Evolutionary conservation across 2,329 filamentous ascomycete genomes (phyloP).

Genomic region (Fusarium pilosicola): DNA sequence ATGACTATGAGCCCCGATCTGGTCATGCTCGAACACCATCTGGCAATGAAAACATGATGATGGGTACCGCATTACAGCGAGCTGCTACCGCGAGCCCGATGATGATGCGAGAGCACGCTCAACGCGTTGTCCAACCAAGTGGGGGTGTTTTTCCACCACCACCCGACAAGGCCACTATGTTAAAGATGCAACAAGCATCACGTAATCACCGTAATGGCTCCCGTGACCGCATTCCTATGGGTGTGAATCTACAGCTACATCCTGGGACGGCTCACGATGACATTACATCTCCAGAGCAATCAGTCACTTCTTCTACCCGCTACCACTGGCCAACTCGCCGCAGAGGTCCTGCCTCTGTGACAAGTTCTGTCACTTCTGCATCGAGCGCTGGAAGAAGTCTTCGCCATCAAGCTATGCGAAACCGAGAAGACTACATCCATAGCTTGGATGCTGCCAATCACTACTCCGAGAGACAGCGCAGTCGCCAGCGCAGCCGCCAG

Average conservation of each 20-base stretch:
- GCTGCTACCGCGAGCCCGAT: constrained; percentile 76
- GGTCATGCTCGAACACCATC: constrained; percentile 51
- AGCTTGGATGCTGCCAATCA: constrained; percentile 82
- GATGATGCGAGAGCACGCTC: constrained; percentile 64
- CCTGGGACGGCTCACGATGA: constrained; percentile 63
- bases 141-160: constrained; percentile 62
- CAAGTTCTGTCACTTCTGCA: constrained; percentile 66
- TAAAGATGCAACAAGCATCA: constrained; percentile 57
- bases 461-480: constrained; percentile 64
- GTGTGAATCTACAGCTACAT: constrained; percentile 73
- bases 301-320: constrained; percentile 61
- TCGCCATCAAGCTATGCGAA: constrained; percentile 62
- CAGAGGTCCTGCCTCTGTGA: constrained; percentile 64
- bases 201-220: constrained; percentile 74
- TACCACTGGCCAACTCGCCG: constrained; percentile 66
- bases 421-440: constrained; percentile 84
- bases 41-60: constrained; percentile 54
- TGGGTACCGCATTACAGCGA: constrained; percentile 64
- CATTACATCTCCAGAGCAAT: constrained; percentile 66
- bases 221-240: constrained; percentile 80
- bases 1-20: constrained; percentile 41
- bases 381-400: constrained; percentile 63
- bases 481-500: constrained; percentile 66
- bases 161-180: constrained; percentile 67
- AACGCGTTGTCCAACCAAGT: constrained; percentile 45